A percentile compares a stretch with the other conserved stretches of the same genome.
phyloP scores from a whole-genome alignment of 129 eudicot species.

The Dittrichia graveolens region DNA sequence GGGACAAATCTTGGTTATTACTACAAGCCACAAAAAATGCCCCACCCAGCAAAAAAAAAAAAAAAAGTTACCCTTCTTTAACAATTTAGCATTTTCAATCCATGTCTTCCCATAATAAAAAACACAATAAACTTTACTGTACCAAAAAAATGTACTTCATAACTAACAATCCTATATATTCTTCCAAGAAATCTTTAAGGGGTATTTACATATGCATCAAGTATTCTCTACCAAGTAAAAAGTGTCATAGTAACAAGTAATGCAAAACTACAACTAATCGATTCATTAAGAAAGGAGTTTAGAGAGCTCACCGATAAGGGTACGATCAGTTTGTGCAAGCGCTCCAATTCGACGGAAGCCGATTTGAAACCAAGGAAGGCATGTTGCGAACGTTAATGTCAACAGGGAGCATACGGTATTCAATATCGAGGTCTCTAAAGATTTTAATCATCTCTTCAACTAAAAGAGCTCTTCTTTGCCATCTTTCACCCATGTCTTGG shows the following conservation, averaged over 20 bases:
- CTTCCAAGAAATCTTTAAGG: neutral
- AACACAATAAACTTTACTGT: neutral
- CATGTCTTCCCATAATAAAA: no score
- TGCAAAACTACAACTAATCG: neutral
- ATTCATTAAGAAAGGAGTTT: neutral
- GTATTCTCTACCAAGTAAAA: conserved; percentile 27
- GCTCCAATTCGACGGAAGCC: conserved; percentile 76
- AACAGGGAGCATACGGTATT: conserved; percentile 66
- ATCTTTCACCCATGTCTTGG: conserved; percentile 82
- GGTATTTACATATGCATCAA: conserved; percentile 12
- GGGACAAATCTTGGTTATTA: no score
- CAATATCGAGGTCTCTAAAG: conserved; percentile 65
- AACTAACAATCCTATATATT: neutral
- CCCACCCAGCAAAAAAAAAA: no score
- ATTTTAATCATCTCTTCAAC: conserved; percentile 72
- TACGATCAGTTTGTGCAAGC: conserved; percentile 43
- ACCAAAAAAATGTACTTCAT: conserved; percentile 12
- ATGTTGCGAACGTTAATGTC: conserved; percentile 70
- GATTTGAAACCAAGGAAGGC: conserved; percentile 53
- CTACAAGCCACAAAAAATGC: no score
- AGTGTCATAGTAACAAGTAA: neutral
- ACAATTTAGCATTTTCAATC: no score
- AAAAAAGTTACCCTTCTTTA: no score
- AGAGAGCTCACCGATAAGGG: neutral
- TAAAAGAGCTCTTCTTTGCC: conserved; percentile 57